Percentiles rank a stretch among this genome's conserved stretches.
Conservation (phyloP, 352 stramenopile species). For the Globisporangium lucens region DNA sequence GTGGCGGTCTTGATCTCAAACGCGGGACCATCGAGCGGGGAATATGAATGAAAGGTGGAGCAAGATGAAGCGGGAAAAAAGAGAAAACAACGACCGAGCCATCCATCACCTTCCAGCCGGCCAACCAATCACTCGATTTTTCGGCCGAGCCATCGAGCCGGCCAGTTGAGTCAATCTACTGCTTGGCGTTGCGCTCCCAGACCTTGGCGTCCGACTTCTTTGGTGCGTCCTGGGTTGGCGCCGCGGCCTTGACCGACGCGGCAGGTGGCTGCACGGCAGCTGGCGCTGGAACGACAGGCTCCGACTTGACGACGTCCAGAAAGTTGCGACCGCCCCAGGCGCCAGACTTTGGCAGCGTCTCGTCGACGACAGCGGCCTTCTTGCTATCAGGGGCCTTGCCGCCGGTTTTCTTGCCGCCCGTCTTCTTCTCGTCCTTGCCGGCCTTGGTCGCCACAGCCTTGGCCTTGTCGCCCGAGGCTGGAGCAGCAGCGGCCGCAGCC, state of each 20-base stretch:
- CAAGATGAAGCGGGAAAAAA: background rate
- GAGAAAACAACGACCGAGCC: background rate
- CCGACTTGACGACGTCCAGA: constrained; percentile 79
- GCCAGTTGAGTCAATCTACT: background rate
- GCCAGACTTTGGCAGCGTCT: constrained; percentile 56
- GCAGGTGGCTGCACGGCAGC: constrained; percentile 28
- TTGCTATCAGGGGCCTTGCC: constrained; percentile 12
- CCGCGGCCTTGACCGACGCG: constrained; percentile 28
- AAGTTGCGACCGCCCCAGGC: constrained; percentile 83
- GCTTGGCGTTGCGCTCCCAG: constrained; percentile 15
- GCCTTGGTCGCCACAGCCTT: constrained; percentile 37
- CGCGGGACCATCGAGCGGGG: background rate
- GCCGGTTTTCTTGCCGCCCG: constrained; percentile 12
- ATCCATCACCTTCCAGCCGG: background rate
- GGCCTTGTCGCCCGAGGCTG: constrained; percentile 23
- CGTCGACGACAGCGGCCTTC: constrained; percentile 29
- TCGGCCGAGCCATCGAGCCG: too few relatives aligned
- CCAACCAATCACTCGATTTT: background rate
- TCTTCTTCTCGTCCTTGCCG: constrained; percentile 35
- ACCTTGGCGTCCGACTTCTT: constrained; percentile 30
- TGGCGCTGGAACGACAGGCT: constrained; percentile 22
- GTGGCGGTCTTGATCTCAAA: background rate
- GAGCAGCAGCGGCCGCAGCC: constrained; percentile 4
- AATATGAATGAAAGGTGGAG: background rate
- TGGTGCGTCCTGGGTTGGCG: constrained; percentile 4